Base-by-base conservation (phyloP, 805 yeast species). In the Wickerhamiella musiphila region DNA sequence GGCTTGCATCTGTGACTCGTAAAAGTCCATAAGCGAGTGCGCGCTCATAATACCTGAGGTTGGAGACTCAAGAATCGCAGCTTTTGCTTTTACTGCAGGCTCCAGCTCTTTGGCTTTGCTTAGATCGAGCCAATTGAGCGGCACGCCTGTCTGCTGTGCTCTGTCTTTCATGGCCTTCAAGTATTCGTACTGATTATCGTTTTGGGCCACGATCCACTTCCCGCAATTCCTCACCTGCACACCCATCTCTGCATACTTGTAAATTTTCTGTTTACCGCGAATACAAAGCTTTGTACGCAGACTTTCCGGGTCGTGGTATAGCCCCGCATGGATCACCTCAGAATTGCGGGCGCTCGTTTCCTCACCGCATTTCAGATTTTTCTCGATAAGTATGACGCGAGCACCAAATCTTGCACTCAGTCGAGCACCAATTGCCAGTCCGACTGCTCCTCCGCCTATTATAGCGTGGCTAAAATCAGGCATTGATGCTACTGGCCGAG, bases 321-420 rank as follows among this genome's bases (percentile, higher is more conserved):
- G 46, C 0, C 94, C 94, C 0, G 93, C 93, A 54, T 83, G 95
- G 16, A 83, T 75, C 17, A 84, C 95, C 47, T 84, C 95, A 2
- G 93, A 78, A 57, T 83, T 83, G 32, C 94, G 60, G n/a, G 86
- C 66, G 5, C 92, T 75, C 0, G 93, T 81, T 45, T 83, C 94
- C 42, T 67, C 65, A 1, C 94, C 94, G 30, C 70, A 49, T 22
- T 60, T 59, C 1, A 54, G 51, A 49, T 82, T 70, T 45, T 76
- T 70, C 44, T 83, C 95, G 2, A 83, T 50, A 7, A 84, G 48
- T 1, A 78, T 51, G 0, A 82, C 82, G 4, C 55, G 56, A 35
- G 65, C 60, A 51, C n/a, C 61, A 40, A 3, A 52, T 45, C 31
- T 58, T 52, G 26, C 70, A 3, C 45, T 56, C 20, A 83, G 57